phyloP scores from a whole-genome alignment of 106 monocot genomes.

The Phalaenopsis aphrodite region DNA sequence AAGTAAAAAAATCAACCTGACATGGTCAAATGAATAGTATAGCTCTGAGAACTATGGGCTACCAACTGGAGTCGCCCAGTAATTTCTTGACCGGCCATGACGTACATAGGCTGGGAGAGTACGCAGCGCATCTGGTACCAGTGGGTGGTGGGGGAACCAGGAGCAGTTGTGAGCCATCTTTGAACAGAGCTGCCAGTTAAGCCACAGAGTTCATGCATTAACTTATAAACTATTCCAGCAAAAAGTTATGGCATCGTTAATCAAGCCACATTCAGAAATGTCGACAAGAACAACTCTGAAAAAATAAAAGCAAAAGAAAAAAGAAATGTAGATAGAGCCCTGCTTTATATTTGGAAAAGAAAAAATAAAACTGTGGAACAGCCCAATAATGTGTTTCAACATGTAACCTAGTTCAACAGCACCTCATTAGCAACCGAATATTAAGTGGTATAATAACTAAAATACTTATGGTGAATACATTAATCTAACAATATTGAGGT shows the following conservation, averaged over 20 bases:
- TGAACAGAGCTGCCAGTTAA: constrained; percentile 58
- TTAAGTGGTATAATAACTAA: background rate
- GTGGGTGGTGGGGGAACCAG: constrained; percentile 92
- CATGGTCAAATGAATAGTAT: constrained; percentile 86
- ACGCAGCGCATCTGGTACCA: constrained; percentile 97
- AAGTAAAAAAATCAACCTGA: constrained; percentile 43
- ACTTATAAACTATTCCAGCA: background rate
- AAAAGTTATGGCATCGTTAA: background rate
- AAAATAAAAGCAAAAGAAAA: background rate
- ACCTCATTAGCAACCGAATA: background rate
- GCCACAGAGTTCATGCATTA: constrained; percentile 4
- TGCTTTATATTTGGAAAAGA: background rate
- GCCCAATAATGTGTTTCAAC: background rate
- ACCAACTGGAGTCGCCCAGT: constrained; percentile 79
- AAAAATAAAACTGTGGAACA: background rate
- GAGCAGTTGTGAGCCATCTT: constrained; percentile 95
- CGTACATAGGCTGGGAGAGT: constrained; percentile 83
- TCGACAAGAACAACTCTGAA: background rate
- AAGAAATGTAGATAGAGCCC: background rate
- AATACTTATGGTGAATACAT: background rate
- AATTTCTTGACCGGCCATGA: constrained; percentile 98
- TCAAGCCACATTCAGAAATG: background rate
- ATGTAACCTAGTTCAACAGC: background rate
- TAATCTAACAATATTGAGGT: background rate
- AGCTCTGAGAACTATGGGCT: constrained; percentile 94